Percentiles rank a stretch among this genome's conserved stretches.
Conservation (phyloP, 192 early-diverging fungal genomes). For the Podila epigama region DNA sequence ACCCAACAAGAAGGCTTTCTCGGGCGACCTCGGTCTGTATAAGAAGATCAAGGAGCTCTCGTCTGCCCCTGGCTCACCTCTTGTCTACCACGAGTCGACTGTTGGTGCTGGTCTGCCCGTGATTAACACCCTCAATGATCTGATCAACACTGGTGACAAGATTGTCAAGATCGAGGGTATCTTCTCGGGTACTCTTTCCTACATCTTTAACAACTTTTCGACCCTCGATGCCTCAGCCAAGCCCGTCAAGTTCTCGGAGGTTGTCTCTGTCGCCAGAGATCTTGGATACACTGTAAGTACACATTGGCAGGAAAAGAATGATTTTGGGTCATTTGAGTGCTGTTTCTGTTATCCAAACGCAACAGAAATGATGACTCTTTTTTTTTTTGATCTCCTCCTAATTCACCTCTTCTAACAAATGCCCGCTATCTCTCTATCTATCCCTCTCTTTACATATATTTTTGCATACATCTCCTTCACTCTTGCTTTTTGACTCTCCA, state of each 20-base stretch:
- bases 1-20: constrained; percentile 99
- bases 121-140: constrained; percentile 86
- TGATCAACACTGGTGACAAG: constrained; percentile 93
- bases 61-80: constrained; percentile 54
- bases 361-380: background rate
- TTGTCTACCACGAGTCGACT: constrained; percentile 92
- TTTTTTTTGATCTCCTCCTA: background rate
- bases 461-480: too few species aligned
- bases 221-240: constrained; percentile 55
- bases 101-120: constrained; percentile 98
- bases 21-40: constrained; percentile 74
- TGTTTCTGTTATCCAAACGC: background rate
- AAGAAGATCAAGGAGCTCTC: constrained; percentile 70
- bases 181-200: constrained; percentile 97
- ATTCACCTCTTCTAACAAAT: background rate
- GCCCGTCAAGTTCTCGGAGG: constrained; percentile 81
- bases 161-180: constrained; percentile 95
- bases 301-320: background rate
- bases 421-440: background rate
- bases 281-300: constrained; percentile 86
- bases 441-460: background rate
- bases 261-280: constrained; percentile 89
- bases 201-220: constrained; percentile 98
- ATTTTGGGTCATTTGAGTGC: too few species aligned
- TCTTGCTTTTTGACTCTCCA: too few species aligned